These are phyloP conservation scores for Tolypocladium tundrense DNA, from an alignment of 2,329 filamentous ascomycete genomes.

Conservation along the genomic window DNA sequence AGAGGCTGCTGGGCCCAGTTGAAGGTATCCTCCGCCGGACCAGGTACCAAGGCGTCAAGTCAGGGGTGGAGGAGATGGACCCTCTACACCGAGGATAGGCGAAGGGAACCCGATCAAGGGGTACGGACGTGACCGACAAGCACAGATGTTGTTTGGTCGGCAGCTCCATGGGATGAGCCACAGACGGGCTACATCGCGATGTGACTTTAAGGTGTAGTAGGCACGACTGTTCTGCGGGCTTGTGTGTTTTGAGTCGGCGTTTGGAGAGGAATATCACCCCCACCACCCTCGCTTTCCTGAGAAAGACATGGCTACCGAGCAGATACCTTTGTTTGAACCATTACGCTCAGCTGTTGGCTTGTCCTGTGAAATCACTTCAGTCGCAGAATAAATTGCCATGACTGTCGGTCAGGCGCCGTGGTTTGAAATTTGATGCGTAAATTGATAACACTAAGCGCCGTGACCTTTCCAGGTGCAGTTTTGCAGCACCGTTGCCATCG, in stretches of 20 bases:
- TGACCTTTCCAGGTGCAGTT: background rate
- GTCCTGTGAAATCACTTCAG: background rate
- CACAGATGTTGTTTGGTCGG: background rate
- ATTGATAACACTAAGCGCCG: background rate
- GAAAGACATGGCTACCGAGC: constrained; percentile 23
- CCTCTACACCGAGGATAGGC: constrained; percentile 39
- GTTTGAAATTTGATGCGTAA: background rate
- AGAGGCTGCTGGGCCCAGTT: constrained; percentile 82
- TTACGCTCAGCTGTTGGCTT: background rate
- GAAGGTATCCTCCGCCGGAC: constrained; percentile 88
- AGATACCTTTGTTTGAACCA: constrained; percentile 21
- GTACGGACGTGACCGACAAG: background rate
- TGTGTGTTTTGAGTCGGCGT: constrained; percentile 13
- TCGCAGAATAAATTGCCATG: background rate
- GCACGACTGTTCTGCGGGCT: constrained; percentile 2
- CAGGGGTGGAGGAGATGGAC: constrained; percentile 57
- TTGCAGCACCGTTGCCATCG: background rate
- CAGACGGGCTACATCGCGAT: background rate
- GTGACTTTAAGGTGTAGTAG: constrained; percentile 1
- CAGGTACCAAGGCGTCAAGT: constrained; percentile 48
- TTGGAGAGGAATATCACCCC: constrained; percentile 12
- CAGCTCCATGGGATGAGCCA: background rate
- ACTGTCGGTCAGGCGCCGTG: background rate
- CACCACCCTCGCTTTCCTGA: constrained; percentile 22
- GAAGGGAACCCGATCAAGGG: too few species aligned